Percentiles rank a stretch among this genome's conserved stretches.
Conservation (phyloP, 139 green algal species). For the Coccomyxa sp. region DNA sequence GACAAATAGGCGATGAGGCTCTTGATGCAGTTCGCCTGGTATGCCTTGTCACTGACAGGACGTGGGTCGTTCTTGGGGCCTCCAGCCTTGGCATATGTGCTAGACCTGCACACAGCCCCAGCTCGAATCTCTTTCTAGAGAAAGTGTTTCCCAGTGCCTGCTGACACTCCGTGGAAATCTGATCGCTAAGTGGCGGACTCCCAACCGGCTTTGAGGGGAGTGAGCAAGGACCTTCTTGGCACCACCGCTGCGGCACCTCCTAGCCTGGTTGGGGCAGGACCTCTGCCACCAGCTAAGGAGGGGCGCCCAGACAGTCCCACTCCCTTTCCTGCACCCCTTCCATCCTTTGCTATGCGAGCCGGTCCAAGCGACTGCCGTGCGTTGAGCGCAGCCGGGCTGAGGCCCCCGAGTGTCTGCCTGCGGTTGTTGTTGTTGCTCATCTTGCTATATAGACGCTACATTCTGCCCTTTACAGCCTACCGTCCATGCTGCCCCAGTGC, state of each 20-base stretch:
- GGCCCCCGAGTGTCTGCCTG: constrained; percentile 65
- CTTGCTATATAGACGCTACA: too few species aligned
- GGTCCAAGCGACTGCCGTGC: constrained; percentile 30
- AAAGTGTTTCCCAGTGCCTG: neutral
- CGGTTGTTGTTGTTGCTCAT: constrained; percentile 34
- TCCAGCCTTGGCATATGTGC: constrained; percentile 36
- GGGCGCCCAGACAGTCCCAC: neutral
- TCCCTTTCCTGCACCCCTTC: constrained; percentile 1
- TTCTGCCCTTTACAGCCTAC: too few species aligned
- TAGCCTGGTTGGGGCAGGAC: neutral
- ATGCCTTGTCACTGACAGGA: constrained; percentile 73
- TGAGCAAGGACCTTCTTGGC: neutral
- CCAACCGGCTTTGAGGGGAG: neutral
- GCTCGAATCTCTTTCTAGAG: too few species aligned
- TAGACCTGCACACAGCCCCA: constrained; percentile 33
- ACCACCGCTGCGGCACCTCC: neutral
- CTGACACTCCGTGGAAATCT: neutral
- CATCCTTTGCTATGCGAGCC: constrained; percentile 30
- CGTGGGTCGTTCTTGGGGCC: constrained; percentile 68
- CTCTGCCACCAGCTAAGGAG: neutral
- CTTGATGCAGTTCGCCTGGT: constrained; percentile 61
- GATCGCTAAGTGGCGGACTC: neutral
- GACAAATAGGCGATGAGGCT: constrained; percentile 80
- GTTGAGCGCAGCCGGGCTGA: constrained; percentile 60
- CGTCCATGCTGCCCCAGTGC: too few species aligned